Base-by-base conservation (phyloP, 2,329 filamentous ascomycete genomes). In the Venturia pyrina region DNA sequence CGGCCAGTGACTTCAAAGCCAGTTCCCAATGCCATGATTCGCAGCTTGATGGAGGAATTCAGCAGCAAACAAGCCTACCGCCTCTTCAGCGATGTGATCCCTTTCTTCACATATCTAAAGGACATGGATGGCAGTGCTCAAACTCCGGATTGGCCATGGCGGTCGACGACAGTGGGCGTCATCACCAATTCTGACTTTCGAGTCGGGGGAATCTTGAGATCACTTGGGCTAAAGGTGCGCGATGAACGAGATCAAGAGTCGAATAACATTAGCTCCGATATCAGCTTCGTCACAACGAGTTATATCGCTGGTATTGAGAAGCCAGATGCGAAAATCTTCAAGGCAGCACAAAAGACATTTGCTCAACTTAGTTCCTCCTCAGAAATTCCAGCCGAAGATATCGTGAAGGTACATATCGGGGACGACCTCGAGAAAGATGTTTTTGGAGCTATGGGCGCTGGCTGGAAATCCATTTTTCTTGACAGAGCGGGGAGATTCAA, bases 181-280 rank as follows among this genome's bases (percentile, higher is more conserved):
- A 79, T 88, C 63, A 85, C 85, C 13, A 88, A 88, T 71, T 87
- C 85, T 0, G 86, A 89, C 69, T 79, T 84, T 70, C 78, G 85
- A n/a, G 82, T 87, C 0, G 79, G 81, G 0, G 73, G 73, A 34
- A 79, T 88, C 28, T 73, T 88, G 4, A 73, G 78, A 0, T 83
- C 83, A 0, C 74, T 87, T 5, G 83, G 82, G 0, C 69, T 88
- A 37, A 72, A 71, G 2, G 76, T 87, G 2, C 78, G 77, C 64
- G 15, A 64, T 24, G 24, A n/a, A 37, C 19, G 5, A 28, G 15
- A 40, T 5, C 6, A n/a, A 17, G 10, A 21, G 60, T 13, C 3
- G 48, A 48, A n/a, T 21, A 13, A 65, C 32, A 62, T 68, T 19
- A 69, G 69, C 43, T 46, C 66, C 19, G 79, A 82, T 66, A 75